Percentiles rank a stretch among this genome's conserved stretches.
Conservation (phyloP, 805 yeast species). For the Saccharomycopsis babjevae region DNA sequence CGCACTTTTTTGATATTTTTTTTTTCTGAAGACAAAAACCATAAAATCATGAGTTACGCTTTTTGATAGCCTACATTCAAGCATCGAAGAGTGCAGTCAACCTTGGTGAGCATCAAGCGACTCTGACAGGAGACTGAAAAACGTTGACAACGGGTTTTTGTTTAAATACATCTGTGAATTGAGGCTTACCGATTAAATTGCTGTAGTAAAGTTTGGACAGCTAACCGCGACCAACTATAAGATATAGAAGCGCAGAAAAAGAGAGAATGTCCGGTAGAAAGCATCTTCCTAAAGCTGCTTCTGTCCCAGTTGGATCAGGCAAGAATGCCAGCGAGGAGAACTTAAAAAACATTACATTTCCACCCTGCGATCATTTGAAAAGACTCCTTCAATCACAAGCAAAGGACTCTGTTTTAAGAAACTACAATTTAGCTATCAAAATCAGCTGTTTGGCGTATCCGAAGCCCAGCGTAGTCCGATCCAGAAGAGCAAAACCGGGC, state of each 20-base stretch:
- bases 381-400: slow-evolving; percentile 41
- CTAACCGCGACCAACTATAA: not conserved
- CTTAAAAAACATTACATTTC: slow-evolving; percentile 25
- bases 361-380: slow-evolving; percentile 40
- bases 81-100: too few species aligned
- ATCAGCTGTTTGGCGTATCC: slow-evolving; percentile 28
- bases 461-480: slow-evolving; percentile 6
- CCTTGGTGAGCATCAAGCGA: too few species aligned
- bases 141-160: too few species aligned
- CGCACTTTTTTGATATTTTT: too few species aligned
- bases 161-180: not conserved
- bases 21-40: too few species aligned
- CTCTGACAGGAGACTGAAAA: too few species aligned
- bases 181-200: not conserved
- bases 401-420: slow-evolving; percentile 36
- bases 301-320: not conserved
- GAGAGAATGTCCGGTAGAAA: not conserved
- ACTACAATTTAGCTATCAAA: slow-evolving; percentile 43
- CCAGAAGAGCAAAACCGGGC: not conserved
- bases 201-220: not conserved
- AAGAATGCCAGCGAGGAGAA: not conserved
- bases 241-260: not conserved
- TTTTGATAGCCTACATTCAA: too few species aligned
- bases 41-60: too few species aligned
- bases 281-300: not conserved